A percentile compares a stretch with the other conserved stretches of the same genome.
Evolutionary conservation across 2,329 filamentous ascomycete genomes (phyloP).

Genomic region (Claviceps sp.): DNA sequence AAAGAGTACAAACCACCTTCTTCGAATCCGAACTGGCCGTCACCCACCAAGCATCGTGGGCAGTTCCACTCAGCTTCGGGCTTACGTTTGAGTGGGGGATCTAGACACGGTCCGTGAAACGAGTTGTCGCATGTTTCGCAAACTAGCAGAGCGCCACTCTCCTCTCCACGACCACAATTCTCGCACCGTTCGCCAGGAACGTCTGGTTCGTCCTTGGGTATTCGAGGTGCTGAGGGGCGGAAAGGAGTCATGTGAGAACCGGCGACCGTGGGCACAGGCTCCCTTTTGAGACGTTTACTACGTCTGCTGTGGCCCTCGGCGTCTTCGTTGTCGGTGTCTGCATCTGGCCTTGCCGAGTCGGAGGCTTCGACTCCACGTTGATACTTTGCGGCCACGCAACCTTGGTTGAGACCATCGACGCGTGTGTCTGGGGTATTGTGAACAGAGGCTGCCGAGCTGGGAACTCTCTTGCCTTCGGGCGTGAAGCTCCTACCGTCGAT

Average conservation of each 20-base stretch:
- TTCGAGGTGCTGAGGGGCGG: conserved; percentile 62
- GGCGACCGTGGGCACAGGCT: conserved; percentile 68
- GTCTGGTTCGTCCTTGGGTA: conserved; percentile 39
- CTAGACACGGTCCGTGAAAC: conserved; percentile 77
- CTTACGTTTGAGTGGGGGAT: conserved; percentile 65
- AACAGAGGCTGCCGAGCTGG: conserved; percentile 48
- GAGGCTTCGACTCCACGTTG: conserved; percentile 45
- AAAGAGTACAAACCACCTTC: conserved; percentile 93
- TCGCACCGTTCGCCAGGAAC: conserved; percentile 60
- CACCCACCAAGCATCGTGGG: conserved; percentile 84
- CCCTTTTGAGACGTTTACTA: conserved; percentile 85
- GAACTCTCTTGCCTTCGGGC: conserved; percentile 44
- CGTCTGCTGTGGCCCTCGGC: conserved; percentile 57
- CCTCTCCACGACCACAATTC: conserved; percentile 68
- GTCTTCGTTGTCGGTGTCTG: conserved; percentile 39
- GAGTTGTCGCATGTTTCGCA: conserved; percentile 89
- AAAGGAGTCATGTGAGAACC: conserved; percentile 96
- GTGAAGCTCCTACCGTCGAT: conserved; percentile 43
- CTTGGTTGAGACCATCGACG: conserved; percentile 33
- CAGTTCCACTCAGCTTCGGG: conserved; percentile 93
- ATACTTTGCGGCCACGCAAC: conserved; percentile 58
- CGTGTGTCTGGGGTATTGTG: conserved; percentile 54
- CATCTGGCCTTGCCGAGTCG: conserved; percentile 35
- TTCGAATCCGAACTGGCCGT: conserved; percentile 93
- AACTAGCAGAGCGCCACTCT: conserved; percentile 54